Base-by-base conservation (phyloP, 345 rosid species). In the Kandelia obovata region DNA sequence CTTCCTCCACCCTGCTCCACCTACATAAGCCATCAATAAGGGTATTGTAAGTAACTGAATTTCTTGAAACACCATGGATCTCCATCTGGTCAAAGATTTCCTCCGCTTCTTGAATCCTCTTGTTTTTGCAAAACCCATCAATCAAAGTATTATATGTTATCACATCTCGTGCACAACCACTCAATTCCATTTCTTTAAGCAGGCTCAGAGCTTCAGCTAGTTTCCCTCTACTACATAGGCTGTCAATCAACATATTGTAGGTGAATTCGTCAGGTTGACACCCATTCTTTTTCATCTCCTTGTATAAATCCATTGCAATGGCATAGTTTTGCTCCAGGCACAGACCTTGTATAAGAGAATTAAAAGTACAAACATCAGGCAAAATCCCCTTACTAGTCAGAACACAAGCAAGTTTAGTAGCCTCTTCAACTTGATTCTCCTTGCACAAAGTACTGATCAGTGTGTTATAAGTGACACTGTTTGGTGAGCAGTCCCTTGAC, bases 81-180 rank as follows among this genome's bases (percentile, higher is more conserved):
- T 95, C 99, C 96, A 95, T 92, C 77, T 95, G 91, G 71, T 93
- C 97, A 17, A 95, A 92, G 51, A 91, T 84, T 84, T 91, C 93
- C 82, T 91, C 96, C 0, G 97, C 97, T 67, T 86, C 93, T 77
- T 79, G 75, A 30, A 88, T 79, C 85, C 76, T 88, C 75, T 78
- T 85, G 69, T 80, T 88, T 84, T 90, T 95, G 80, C 96, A 86
- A 66, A 92, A 92, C 73, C 96, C 93, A 66, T 83, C 88, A 62
- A 95, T 95, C 80, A 95, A 82, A 52, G 96, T 89, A 77, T 90
- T 91, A 73, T 91, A 94, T 6, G 96, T 90, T 68, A 89, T 77
- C 46, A 81, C 97, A 57, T 85, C 87, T 62, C 96, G 82, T 5
- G 97, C 79, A 67, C 96, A 91, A 10, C 92, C 92, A 73, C 79